phyloP scores from a whole-genome alignment of 306 rosid species.

The Cucumis cinereus region DNA sequence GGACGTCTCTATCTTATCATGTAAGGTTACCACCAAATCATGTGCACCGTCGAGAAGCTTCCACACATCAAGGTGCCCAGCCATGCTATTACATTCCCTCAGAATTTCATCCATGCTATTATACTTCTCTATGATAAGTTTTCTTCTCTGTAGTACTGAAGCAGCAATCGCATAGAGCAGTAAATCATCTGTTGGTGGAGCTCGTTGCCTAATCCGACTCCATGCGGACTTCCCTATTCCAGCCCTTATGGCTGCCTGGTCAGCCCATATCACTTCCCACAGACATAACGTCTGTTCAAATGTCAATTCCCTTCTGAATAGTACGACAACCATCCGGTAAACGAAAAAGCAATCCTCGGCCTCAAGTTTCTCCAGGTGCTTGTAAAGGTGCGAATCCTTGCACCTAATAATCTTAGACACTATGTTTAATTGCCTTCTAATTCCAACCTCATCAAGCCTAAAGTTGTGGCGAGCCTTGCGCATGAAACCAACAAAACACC shows the following conservation, averaged over 20 bases:
- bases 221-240: conserved; percentile 91
- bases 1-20: conserved; percentile 63
- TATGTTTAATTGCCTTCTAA: conserved; percentile 70
- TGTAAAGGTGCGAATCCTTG: conserved; percentile 80
- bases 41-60: conserved; percentile 97
- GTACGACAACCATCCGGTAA: conserved; percentile 96
- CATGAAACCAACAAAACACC: conserved; percentile 99
- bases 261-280: conserved; percentile 99
- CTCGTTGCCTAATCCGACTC: conserved; percentile 94
- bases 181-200: conserved; percentile 90
- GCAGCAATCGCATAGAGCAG: conserved; percentile 96
- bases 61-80: conserved; percentile 97
- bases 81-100: conserved; percentile 96
- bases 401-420: conserved; percentile 78
- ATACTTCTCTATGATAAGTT: conserved; percentile 79
- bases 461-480: conserved; percentile 96
- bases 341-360: conserved; percentile 99
- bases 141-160: conserved; percentile 81
- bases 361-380: conserved; percentile 90
- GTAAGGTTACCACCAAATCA: conserved; percentile 83
- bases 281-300: conserved; percentile 95
- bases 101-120: conserved; percentile 99
- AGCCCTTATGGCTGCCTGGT: conserved; percentile 92
- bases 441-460: conserved; percentile 96
- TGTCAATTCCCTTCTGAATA: conserved; percentile 86